phyloP scores from a whole-genome alignment of 1,139 yeast species.

The Zygosaccharomyces pseudobailii region DNA sequence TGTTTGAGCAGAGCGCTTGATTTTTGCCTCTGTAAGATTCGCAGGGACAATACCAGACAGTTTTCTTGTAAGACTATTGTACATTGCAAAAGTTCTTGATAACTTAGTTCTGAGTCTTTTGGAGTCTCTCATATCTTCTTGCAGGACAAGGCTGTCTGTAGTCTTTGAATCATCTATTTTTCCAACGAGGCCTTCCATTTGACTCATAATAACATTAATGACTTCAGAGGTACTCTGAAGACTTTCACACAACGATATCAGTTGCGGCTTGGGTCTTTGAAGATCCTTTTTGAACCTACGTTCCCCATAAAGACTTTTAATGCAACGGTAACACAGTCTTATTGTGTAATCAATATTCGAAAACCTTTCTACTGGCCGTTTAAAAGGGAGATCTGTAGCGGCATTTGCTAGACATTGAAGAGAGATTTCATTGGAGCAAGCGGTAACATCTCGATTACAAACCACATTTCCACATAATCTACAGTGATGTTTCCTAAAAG shows the following conservation, averaged over 20 bases:
- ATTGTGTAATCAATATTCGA: constrained; percentile 32
- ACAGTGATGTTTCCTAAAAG: constrained; percentile 80
- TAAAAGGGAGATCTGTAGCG: constrained; percentile 29
- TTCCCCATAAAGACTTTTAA: constrained; percentile 53
- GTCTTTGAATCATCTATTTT: constrained; percentile 29
- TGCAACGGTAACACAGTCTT: constrained; percentile 68
- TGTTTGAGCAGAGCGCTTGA: constrained; percentile 44
- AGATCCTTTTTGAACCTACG: constrained; percentile 46
- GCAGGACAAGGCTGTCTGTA: constrained; percentile 30
- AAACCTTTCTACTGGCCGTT: constrained; percentile 20
- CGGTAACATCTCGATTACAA: constrained; percentile 59
- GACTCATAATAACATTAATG: constrained; percentile 40
- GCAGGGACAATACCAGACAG: constrained; percentile 32
- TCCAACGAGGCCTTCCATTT: constrained; percentile 38
- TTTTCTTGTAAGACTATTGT: constrained; percentile 42
- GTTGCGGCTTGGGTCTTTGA: constrained; percentile 19
- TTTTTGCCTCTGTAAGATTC: constrained; percentile 38
- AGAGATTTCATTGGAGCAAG: constrained; percentile 74
- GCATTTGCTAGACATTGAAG: constrained; percentile 38
- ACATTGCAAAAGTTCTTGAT: constrained; percentile 42
- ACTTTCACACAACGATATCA: constrained; percentile 33
- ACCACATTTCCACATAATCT: constrained; percentile 77
- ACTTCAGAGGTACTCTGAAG: constrained; percentile 36
- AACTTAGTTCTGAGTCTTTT: constrained; percentile 40
- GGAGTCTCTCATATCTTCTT: constrained; percentile 35